Base-by-base conservation (phyloP, 23 red algal species). In the Chondrus crispus region DNA sequence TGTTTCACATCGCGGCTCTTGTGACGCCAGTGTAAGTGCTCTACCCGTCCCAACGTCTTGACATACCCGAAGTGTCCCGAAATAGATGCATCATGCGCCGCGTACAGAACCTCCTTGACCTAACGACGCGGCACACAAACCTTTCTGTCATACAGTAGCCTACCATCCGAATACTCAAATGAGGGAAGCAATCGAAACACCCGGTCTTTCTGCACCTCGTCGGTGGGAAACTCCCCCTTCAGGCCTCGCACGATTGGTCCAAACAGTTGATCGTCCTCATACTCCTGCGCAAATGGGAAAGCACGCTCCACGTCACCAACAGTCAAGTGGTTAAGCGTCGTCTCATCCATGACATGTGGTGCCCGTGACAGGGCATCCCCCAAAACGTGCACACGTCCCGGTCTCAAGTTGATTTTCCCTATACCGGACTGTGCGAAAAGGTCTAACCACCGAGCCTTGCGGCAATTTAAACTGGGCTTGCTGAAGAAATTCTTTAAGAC, bases 301-400 rank as follows among this genome's bases (percentile, higher is more conserved):
- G 60, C 26, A 32, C 26, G 60, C 60, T 66, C 5, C 9, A 66
- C 7, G 35, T 22, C 26, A 32, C 26, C 60, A n/a, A 6, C 18
- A 12, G 26, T 22, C 26, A 66, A 22, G 18, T n/a, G 7, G 26
- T 1, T 32, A 66, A 66, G n/a, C n/a, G n/a, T n/a, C n/a, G n/a
- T n/a, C n/a, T n/a, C n/a, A n/a, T n/a, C n/a, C n/a, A n/a, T n/a
- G n/a, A n/a, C n/a, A n/a, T 43, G 26, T 47, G 47, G 78, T 20
- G 57, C 57, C 28, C 78, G 78, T 57, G 78, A 82, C 14, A 82
- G 22, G 26, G 78, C 78, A 51, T 82, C 46, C 6, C 78, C 0
- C 19, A 57, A 47, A 29, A 62, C 78, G 40, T 82, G 12, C 8
- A 57, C 10, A 14, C 78, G 30, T 10, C 78, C 51, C 26, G 14